Base-by-base conservation (phyloP, 441 rosid genomes). In the Pelargonium cotyledonis region DNA sequence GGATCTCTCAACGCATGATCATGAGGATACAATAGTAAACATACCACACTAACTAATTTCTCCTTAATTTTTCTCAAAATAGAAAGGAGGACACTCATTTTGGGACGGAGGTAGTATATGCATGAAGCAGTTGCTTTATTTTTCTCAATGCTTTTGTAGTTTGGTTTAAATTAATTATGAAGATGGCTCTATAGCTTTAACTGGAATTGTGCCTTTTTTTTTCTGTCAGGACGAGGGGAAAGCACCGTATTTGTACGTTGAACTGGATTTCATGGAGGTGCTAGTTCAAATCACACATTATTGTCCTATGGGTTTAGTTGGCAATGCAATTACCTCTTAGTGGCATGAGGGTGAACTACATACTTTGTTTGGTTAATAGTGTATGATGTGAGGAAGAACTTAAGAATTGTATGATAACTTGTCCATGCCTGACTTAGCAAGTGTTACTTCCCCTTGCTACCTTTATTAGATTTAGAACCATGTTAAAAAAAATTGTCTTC, bases 181-280 rank as follows among this genome's bases (percentile, higher is more conserved):
- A 55, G 61, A 55, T 55, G 26, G 46, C 8, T 43, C 46, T 31
- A 8, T 43, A 43, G 55, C 16, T 70, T 67, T 73, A 47, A 38
- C 57, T 29, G 29, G 57, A 26, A 14, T 26, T 60, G 12, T 65
- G 35, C 38, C 66, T 3, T 65, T 40, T 70, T 75, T 31, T 31
- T 4, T 31, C 38, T 31, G 72, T 18, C 88, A 92, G 97, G 97
- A 90, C 68, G 96, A 92, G 75, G 97, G 90, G 35, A 86, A 78
- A 77, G 86, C 88, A 14, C 97, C 98, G n/a, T 62, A 77, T 79
- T 73, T 95, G 68, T 90, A 89, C n/a, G 99, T 95, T 72, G 99
- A 95, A 84, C 82, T 95, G 79, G 99, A 92, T 83, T 95, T 90
- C 77, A 88, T 85, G 79, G 97, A 95, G 99, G 99, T 95, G 67